Base-by-base conservation (phyloP, 352 stramenopile genomes). In the Phytophthora quininea region DNA sequence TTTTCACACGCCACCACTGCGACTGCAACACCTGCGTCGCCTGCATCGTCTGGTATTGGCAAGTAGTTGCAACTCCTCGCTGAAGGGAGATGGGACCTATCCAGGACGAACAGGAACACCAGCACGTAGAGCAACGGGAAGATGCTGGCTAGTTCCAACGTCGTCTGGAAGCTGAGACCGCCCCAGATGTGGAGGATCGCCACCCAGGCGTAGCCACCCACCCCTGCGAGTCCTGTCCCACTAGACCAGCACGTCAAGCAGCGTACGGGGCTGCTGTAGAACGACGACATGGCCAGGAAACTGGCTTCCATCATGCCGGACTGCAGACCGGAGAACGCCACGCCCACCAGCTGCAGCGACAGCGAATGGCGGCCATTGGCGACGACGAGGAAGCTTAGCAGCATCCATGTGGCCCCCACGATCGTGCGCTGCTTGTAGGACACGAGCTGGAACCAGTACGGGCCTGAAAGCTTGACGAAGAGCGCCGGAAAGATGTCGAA, bases 391-490 rank as follows among this genome's bases (percentile, higher is more conserved):
- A 96, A 95, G 75, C 86, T 92, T 27, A 87, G 42, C 42, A 86
- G 65, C 91, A 98, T 98, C 51, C 84, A 89, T 8, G 87, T 38
- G 14, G 85, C 84, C 35, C 83, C 89, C 3, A 88, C 59, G 4
- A 84, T 42, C 31, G 97, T 90, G 54, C 96, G 88, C 29, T 74
- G 64, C 29, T 86, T 69, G 69, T 98, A 98, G 1, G 86, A 93
- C 32, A 98, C 86, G 53, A 88, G 72, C 51, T 98, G 86, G 77
- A 98, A 98, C 96, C 96, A 98, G 72, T 97, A 97, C 9, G 95
- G 93, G 2, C 89, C 91, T 40, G 89, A 90, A 37, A 96, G 64
- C 64, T 98, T 98, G 24, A 97, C 77, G 35, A 95, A 54, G 2
- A 98, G 68, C 14, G 89, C 82, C 1, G 96, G 96, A 46, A 97